These are phyloP conservation scores for Diutina ranongensis DNA, from an alignment of 1,139 yeast species.

Conservation along the genomic window DNA sequence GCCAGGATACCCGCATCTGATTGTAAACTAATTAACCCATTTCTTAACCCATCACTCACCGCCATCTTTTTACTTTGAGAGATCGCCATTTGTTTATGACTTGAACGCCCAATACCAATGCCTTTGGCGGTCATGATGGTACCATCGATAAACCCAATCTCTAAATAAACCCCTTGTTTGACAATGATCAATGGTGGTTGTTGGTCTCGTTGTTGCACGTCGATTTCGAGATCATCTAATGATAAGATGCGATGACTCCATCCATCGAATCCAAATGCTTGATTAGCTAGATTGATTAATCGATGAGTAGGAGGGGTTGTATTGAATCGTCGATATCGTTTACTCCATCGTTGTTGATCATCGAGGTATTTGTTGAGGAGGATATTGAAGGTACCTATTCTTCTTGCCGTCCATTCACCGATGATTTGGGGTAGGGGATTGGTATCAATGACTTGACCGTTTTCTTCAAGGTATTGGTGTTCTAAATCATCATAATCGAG, in stretches of 20 bases:
- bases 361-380: not conserved
- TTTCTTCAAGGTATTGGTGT: not conserved
- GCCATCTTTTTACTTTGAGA: slow-evolving; percentile 43
- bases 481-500: not conserved
- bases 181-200: slow-evolving; percentile 14
- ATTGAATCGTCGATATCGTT: not conserved
- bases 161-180: slow-evolving; percentile 17
- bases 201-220: slow-evolving; percentile 10
- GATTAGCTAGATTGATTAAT: slow-evolving; percentile 38
- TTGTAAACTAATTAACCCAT: slow-evolving; percentile 23
- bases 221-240: slow-evolving; percentile 16
- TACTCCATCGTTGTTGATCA: not conserved
- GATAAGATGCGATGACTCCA: slow-evolving; percentile 46
- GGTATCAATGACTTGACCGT: not conserved
- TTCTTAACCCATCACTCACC: slow-evolving; percentile 35
- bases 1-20: not conserved
- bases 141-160: slow-evolving; percentile 39
- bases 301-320: not conserved
- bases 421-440: not conserved
- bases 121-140: slow-evolving; percentile 21
- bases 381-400: not conserved
- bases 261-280: slow-evolving; percentile 52
- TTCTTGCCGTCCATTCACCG: not conserved
- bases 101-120: slow-evolving; percentile 30
- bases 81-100: slow-evolving; percentile 21